These are phyloP conservation scores for Grifola frondosa DNA, from an alignment of 1,284 basidiomycete genomes.

Conservation along the genomic window DNA sequence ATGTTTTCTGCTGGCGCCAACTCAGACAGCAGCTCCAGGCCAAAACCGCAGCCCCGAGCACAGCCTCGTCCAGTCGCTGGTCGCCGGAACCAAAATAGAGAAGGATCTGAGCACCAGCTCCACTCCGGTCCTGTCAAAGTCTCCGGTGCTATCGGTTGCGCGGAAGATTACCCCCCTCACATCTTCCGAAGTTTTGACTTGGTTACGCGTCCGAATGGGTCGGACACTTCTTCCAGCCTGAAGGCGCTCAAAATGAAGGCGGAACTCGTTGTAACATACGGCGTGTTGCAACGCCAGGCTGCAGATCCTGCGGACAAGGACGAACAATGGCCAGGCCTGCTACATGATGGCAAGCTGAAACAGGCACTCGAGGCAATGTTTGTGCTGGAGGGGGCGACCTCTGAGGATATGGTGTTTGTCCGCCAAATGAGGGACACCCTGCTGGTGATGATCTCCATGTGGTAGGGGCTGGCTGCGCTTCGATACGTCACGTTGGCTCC, in stretches of 20 bases:
- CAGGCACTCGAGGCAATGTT: conserved; percentile 36
- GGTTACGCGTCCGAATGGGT: conserved; percentile 17
- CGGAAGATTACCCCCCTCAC: conserved; percentile 22
- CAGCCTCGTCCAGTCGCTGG: conserved; percentile 19
- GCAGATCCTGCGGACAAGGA: conserved; percentile 35
- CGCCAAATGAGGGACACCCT: conserved; percentile 14
- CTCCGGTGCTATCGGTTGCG: conserved; percentile 24
- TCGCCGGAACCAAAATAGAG: conserved; percentile 9
- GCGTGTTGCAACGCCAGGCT: conserved; percentile 39
- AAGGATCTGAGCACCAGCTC: conserved; percentile 1
- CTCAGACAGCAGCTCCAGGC: conserved; percentile 13
- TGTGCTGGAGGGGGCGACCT: conserved; percentile 5
- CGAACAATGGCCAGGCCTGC: conserved; percentile 42
- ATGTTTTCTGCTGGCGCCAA: conserved; percentile 14
- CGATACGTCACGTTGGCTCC: no score
- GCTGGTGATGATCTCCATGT: conserved; percentile 17
- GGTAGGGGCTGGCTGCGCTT: conserved; percentile 9
- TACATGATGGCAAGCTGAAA: conserved; percentile 34
- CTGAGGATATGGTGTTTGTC: conserved; percentile 12
- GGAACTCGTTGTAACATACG: conserved; percentile 47
- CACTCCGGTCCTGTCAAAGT: no score
- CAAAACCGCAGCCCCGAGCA: conserved; percentile 34
- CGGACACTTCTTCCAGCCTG: conserved; percentile 12
- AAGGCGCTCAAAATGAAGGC: conserved; percentile 40
- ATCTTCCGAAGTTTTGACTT: conserved; percentile 38